phyloP scores from a whole-genome alignment of 2,329 filamentous ascomycete genomes.

The Trichoderma hamatum region DNA sequence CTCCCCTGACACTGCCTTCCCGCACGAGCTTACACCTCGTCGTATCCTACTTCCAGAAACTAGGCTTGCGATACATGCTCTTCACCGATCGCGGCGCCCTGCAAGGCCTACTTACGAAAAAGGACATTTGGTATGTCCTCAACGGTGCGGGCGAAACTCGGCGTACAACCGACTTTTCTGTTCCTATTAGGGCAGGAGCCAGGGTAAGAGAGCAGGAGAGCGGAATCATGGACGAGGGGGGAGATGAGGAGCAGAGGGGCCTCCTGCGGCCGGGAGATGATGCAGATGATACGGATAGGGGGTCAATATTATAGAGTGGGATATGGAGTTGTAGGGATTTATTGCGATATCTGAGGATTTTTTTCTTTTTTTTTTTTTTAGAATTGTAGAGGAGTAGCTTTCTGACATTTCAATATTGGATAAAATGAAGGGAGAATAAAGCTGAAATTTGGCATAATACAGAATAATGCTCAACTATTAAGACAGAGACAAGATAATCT shows the following conservation, averaged over 20 bases:
- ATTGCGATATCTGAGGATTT: background rate
- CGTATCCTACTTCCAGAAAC: slow-evolving; percentile 89
- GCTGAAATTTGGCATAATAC: background rate
- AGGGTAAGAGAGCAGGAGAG: slow-evolving; percentile 35
- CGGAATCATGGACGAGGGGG: slow-evolving; percentile 45
- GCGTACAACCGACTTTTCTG: slow-evolving; percentile 41
- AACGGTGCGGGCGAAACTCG: slow-evolving; percentile 72
- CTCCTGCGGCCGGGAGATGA: slow-evolving; percentile 45
- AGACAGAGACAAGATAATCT: background rate
- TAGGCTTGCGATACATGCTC: slow-evolving; percentile 87
- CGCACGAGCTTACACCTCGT: slow-evolving; percentile 80
- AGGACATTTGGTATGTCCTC: slow-evolving; percentile 93
- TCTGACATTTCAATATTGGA: background rate
- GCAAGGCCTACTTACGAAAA: slow-evolving; percentile 89
- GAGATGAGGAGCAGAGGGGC: slow-evolving; percentile 47
- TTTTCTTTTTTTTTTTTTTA: background rate
- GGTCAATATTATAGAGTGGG: slow-evolving; percentile 35
- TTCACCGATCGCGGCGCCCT: slow-evolving; percentile 82
- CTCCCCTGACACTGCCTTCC: slow-evolving; percentile 84
- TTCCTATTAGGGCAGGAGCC: slow-evolving; percentile 15
- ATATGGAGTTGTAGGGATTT: background rate
- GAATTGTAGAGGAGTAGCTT: background rate
- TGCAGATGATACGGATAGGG: slow-evolving; percentile 37
- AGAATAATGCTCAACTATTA: background rate
- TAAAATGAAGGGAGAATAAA: background rate